A percentile compares a stretch with the other conserved stretches of the same genome.
phyloP scores from a whole-genome alignment of 2,329 filamentous ascomycete genomes.

The Ophioceras dolichostomum region DNA sequence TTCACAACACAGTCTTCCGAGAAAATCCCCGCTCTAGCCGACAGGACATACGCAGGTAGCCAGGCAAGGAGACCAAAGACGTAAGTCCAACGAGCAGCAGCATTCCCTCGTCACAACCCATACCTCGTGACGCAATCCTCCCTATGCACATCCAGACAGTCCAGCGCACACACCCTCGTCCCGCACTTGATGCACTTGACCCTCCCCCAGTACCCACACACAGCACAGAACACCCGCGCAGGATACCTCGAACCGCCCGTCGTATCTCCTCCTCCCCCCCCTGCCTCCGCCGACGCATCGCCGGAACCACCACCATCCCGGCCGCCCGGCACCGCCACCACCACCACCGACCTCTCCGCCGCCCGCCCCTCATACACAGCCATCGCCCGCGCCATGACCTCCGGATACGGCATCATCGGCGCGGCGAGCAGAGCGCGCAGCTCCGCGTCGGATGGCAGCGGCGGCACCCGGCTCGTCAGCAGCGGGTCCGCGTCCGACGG shows the following conservation, averaged over 20 bases:
- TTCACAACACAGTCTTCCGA: too few species aligned
- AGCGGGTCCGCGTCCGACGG: constrained; percentile 43
- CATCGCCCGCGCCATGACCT: constrained; percentile 22
- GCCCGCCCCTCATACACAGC: constrained; percentile 20
- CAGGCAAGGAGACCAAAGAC: too few species aligned
- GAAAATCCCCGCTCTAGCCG: too few species aligned
- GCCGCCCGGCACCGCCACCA: too few species aligned
- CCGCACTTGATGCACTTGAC: constrained; percentile 69
- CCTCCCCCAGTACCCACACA: constrained; percentile 73
- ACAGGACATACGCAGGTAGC: too few species aligned
- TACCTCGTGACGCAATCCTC: constrained; percentile 60
- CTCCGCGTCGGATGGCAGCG: constrained; percentile 45
- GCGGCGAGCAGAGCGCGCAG: constrained; percentile 50
- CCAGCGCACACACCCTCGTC: constrained; percentile 63
- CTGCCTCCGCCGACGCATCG: too few species aligned
- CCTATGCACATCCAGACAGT: constrained; percentile 60
- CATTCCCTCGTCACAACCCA: constrained; percentile 30
- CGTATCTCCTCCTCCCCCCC: constrained; percentile 10
- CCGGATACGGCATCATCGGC: constrained; percentile 55
- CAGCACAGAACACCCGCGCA: constrained; percentile 57
- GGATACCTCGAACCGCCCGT: constrained; percentile 30
- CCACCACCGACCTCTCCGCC: too few species aligned
- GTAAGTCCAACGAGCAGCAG: too few species aligned
- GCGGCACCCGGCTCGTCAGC: constrained; percentile 44
- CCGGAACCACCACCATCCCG: too few species aligned